phyloP scores from a whole-genome alignment of 345 rosid species.

The Raphanus sativus region DNA sequence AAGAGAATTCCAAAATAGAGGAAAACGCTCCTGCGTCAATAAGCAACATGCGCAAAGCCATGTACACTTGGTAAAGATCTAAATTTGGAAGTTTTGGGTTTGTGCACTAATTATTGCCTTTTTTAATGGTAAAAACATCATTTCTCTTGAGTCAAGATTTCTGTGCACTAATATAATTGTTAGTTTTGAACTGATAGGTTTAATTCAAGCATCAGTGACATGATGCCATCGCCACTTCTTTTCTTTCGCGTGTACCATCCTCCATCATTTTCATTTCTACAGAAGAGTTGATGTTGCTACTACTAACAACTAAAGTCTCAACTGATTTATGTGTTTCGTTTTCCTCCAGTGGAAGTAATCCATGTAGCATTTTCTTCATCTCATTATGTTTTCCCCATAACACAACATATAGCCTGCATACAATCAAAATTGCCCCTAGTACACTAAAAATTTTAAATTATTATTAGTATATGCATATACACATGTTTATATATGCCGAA shows the following conservation, averaged over 20 bases:
- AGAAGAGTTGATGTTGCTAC: background rate
- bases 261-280: background rate
- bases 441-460: constrained; percentile 35
- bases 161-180: background rate
- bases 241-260: background rate
- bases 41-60: constrained; percentile 9
- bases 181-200: too few relatives aligned
- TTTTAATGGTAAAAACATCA: background rate
- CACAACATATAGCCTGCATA: constrained; percentile 50
- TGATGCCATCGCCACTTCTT: background rate
- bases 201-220: background rate
- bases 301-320: background rate
- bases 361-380: constrained; percentile 40
- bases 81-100: constrained; percentile 6
- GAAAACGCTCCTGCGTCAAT: background rate
- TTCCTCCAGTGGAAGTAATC: background rate
- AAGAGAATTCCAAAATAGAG: constrained; percentile 5
- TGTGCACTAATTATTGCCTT: background rate
- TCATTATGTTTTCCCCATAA: constrained; percentile 57
- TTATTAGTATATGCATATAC: too few relatives aligned
- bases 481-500: too few relatives aligned
- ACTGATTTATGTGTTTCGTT: background rate
- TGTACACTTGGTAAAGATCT: constrained; percentile 18
- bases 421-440: constrained; percentile 49
- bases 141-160: background rate